Base-by-base conservation (phyloP, 129 eudicot species). In the Centella asiatica region DNA sequence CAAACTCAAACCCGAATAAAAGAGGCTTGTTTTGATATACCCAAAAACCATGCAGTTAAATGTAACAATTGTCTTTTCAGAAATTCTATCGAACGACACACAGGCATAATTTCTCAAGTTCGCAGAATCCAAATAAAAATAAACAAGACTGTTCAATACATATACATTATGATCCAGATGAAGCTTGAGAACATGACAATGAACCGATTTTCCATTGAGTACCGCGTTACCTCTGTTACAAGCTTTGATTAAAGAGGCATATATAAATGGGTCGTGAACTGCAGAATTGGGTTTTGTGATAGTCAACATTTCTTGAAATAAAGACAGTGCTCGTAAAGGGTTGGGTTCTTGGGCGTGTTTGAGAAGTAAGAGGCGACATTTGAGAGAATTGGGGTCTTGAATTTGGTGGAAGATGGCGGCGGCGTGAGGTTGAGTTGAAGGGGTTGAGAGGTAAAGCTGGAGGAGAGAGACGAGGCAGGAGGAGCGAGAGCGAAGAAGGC, bases 241-340 rank as follows among this genome's bases (percentile, higher is more conserved):
- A 51, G 77, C 64, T 73, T 73, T 73, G 57, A 73, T 49, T 53
- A 73, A n/a, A 25, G 77, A 66, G 66, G 77, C 77, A 66, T 37
- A 73, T 24, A 73, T 45, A 51, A 66, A 73, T 20, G 77, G 77
- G 55, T 73, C 72, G 2, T 22, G 18, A 64, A 64, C 12, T n/a
- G 47, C 31, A 40, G 19, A 34, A 49, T 3, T 20, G 14, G 59
- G 58, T 8, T 37, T 28, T 0, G 3, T 26, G 4, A 15, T 6
- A 33, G 7, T 6, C 31, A 59, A 10, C 77, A 65, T 65, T 25
- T 72, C 60, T 51, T 55, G 69, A 33, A 73, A 73, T 14, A 73
- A 73, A 14, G 67, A 57, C 12, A 73, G n/a, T 29, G 72, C 67
- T 64, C 48, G 33, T 57, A 50, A 20, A 26, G 77, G 72, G 50